Evolutionary conservation across 2,329 filamentous ascomycete genomes (phyloP).

Genomic region (Fusarium chlamydosporum): DNA sequence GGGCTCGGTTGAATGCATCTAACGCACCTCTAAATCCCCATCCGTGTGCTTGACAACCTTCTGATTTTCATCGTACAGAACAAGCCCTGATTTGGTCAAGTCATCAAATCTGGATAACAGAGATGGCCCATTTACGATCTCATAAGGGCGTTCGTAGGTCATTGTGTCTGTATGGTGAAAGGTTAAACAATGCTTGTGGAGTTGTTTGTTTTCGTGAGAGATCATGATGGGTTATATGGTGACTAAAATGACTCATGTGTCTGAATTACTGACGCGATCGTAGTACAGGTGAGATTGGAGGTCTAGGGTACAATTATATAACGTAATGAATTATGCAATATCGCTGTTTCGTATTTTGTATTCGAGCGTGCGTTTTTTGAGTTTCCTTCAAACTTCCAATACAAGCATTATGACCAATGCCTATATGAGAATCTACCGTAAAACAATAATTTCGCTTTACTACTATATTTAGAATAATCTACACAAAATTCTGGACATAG

Average conservation of each 20-base stretch:
- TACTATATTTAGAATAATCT: too few relatives aligned
- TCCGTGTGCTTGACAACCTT: not conserved
- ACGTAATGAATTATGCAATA: not conserved
- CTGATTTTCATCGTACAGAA: conserved; percentile 6
- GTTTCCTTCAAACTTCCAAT: too few relatives aligned
- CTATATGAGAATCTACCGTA: too few relatives aligned
- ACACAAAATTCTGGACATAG: too few relatives aligned
- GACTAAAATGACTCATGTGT: not conserved
- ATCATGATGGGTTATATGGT: not conserved
- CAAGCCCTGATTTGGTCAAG: conserved; percentile 4
- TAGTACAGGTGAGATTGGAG: not conserved
- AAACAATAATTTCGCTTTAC: too few relatives aligned
- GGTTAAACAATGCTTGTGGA: not conserved
- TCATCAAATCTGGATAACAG: conserved; percentile 5
- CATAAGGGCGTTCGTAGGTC: not conserved
- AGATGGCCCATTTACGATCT: not conserved
- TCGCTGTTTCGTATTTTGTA: too few relatives aligned
- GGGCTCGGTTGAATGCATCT: not conserved
- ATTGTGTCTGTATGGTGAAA: not conserved
- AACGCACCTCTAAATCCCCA: not conserved
- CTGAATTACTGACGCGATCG: not conserved
- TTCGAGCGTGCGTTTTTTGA: too few relatives aligned
- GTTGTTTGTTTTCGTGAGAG: too few relatives aligned
- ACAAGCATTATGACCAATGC: too few relatives aligned
- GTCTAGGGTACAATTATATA: not conserved